Base-by-base conservation (phyloP, 108 stramenopile genomes). In the Pseudonitzschia delicatissima region DNA sequence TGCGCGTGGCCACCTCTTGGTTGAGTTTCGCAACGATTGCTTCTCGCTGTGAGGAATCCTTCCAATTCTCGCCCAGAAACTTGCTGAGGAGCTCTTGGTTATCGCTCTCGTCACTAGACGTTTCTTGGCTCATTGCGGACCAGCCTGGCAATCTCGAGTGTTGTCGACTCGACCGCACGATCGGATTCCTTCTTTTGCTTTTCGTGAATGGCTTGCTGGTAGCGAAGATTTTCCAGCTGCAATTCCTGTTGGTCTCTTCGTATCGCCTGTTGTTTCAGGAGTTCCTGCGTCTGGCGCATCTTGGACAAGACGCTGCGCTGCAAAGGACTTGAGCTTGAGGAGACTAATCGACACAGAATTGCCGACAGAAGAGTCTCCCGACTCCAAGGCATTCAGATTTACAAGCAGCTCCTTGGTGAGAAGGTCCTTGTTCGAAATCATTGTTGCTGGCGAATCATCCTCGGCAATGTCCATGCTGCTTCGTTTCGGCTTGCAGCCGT, bases 261-360 rank as follows among this genome's bases (percentile, higher is more conserved):
- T 26, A 49, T 25, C 44, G 45, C 28, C 47, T 69, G 76, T 50
- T 62, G 9, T 7, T 42, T 6, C 1, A 62, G 59, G 17, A 4
- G 26, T 36, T 63, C 33, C 37, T 66, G 61, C 12, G 40, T 45
- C 58, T 33, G n/a, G 8, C 62, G 45, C 18, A 74, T 5, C 4
- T 50, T 44, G 3, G 70, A 33, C 23, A 79, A 34, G n/a, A 74
- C 23, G 12, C 44, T 12, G n/a, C 63, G 50, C 44, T 79, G 78
- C 25, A 68, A n/a, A 49, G 17, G 69, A 26, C 39, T 71, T 70
- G 64, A 79, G 60, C 15, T 63, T 23, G 18, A 79, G 26, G 35
- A 79, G 35, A 21, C 20, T 20, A 13, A 60, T 40, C 13, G 72
- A 59, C 3, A 69, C 73, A 5, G 52, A 18, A 29, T 57, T 37